Percentiles rank a stretch among this genome's conserved stretches.
Conservation (phyloP, 2,329 filamentous ascomycete genomes). For the Rhynchosporium graminicola region DNA sequence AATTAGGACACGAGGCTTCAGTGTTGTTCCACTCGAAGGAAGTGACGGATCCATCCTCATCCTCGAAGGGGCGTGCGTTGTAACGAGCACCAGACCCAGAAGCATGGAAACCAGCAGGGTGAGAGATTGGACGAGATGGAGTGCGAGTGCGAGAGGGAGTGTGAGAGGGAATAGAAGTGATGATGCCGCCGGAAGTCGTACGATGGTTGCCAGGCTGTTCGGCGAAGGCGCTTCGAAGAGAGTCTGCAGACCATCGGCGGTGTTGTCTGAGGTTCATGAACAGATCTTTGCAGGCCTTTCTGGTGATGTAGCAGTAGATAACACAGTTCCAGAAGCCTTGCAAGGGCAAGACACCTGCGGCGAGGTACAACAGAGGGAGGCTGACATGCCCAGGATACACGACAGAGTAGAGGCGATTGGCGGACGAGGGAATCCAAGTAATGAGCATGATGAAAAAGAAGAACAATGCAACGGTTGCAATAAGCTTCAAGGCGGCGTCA, state of each 20-base stretch:
- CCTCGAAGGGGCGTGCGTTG: neutral
- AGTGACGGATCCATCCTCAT: neutral
- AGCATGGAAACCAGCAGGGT: no score
- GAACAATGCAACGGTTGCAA: slow-evolving; percentile 68
- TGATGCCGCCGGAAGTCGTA: no score
- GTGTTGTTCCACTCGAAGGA: neutral
- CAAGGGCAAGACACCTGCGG: slow-evolving; percentile 73
- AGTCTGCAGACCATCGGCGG: neutral
- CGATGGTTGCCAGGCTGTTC: neutral
- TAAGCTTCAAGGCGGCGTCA: slow-evolving; percentile 66
- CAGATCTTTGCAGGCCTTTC: slow-evolving; percentile 54
- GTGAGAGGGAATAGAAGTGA: neutral
- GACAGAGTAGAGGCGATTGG: slow-evolving; percentile 74
- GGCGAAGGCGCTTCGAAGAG: neutral
- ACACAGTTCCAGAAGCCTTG: slow-evolving; percentile 85
- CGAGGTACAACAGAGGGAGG: slow-evolving; percentile 66
- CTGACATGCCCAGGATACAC: slow-evolving; percentile 54
- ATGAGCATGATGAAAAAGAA: slow-evolving; percentile 72
- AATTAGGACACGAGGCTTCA: neutral
- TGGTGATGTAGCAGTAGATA: slow-evolving; percentile 73
- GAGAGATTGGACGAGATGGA: neutral
- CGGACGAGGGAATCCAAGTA: slow-evolving; percentile 75
- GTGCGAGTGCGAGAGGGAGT: neutral
- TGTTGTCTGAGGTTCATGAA: slow-evolving; percentile 9
- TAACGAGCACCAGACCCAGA: no score